Base-by-base conservation (phyloP, 257 asterid genomes). In the Verbascum thapsus region DNA sequence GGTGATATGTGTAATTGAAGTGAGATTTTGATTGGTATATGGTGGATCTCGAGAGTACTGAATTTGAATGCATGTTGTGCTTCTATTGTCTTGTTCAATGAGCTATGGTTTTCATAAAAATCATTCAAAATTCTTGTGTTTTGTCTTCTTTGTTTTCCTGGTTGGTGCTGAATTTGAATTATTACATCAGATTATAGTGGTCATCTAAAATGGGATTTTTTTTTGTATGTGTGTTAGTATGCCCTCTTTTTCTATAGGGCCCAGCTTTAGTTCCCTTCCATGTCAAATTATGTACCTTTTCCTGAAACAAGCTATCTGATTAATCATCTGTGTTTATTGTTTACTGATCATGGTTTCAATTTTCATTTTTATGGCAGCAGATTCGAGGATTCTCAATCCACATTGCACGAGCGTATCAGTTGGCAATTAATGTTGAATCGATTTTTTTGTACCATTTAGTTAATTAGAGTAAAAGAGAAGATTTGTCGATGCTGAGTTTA, bases 401-500 rank as follows among this genome's bases (percentile, higher is more conserved):
- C 53, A 50, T 12, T 43, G 65, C 64, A 48, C 42, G 68, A 55
- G 65, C 39, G 55, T 30, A 13, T 39, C 43, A 22, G 55, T 76
- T n/a, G 71, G 44, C 60, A 37, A 59, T 76, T 78, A 80, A 76
- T 73, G 76, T 72, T 15, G 61, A 50, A 16, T 58, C 50, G 67
- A 30, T 51, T 73, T 48, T n/a, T 19, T 57, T 22, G 48, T 44
- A 38, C 23, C 41, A 35, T 44, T 66, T 63, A 12, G 45, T 45
- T 62, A n/a, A 30, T 32, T 53, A 13, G 59, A 61, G 58, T 61
- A 45, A 56, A 51, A 69, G 44, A 58, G 48, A 50, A 42, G 53
- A 26, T 72, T 66, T 66, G 26, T 38, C 74, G 61, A 85, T 85
- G 94, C 77, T 78, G 81, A 73, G 76, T 72, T 72, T 85, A 59